These are phyloP conservation scores for Neonectria sp. DNA, from an alignment of 2,329 filamentous ascomycete genomes.

Conservation along the genomic window DNA sequence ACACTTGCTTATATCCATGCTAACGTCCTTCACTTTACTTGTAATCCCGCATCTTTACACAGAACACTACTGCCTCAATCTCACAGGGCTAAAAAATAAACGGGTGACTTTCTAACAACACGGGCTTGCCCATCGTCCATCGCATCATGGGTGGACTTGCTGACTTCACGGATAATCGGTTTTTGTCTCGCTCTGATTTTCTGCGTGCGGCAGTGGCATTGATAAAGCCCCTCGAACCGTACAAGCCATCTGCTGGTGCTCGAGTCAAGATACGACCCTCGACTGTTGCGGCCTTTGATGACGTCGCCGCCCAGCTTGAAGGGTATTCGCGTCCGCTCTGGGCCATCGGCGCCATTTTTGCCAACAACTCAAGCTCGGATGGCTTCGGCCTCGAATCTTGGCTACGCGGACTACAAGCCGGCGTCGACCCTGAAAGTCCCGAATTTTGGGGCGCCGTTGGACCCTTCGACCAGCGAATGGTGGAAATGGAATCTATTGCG, in stretches of 20 bases:
- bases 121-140: background rate
- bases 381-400: background rate
- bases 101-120: no score
- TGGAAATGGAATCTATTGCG: conserved; percentile 65
- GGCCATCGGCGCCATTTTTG: conserved; percentile 17
- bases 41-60: no score
- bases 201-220: conserved; percentile 52
- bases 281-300: conserved; percentile 58
- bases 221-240: conserved; percentile 49
- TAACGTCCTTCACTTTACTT: no score
- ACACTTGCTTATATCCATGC: no score
- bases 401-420: conserved; percentile 49
- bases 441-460: conserved; percentile 64
- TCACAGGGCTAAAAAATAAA: no score
- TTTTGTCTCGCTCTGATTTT: conserved; percentile 53
- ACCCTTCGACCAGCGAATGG: conserved; percentile 65
- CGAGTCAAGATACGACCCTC: conserved; percentile 54
- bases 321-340: conserved; percentile 52
- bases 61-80: no score
- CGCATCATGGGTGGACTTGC: conserved; percentile 50
- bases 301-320: conserved; percentile 60
- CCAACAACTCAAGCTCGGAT: background rate
- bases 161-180: conserved; percentile 59
- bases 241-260: conserved; percentile 52
- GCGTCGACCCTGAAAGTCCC: conserved; percentile 49